Evolutionary conservation across 2,329 filamentous ascomycete species (phyloP), one percentile per base, ranked within the genome.

Genomic region (Aciculosporium take): DNA sequence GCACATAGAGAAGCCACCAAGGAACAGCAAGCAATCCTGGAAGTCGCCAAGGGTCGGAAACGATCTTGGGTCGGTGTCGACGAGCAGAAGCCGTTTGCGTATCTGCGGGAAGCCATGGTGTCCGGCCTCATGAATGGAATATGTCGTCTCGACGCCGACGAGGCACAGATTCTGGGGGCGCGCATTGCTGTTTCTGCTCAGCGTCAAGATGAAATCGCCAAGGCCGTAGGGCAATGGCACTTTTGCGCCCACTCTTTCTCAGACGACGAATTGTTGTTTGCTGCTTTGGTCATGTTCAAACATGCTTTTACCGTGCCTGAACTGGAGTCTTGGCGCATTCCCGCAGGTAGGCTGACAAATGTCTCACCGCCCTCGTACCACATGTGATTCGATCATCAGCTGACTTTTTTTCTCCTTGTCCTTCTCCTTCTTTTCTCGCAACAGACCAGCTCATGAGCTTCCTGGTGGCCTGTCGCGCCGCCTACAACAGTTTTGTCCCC

Each of bases 401-500:
- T 73, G 57, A 72, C 61, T 53, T 45, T 27, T 38, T 45, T 47
- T 45, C 40, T 10, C 3, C 27, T 3, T 6, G 7, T 27, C 39
- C 46, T 47, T 45, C 40, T 10, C 3, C 27, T 3, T 6, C 27
- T 10, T 10, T 4, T 31, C 37, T 45, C 47, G 45, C 40, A 48
- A 33, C 54, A 84, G 86, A 84, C 51, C 81, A 93, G 58, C 69
- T 98, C 23, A 81, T 83, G 49, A 79, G 76, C 41, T 96, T 94
- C 55, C 69, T 96, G 46, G 74, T 94, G 47, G 87, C 88, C 40
- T 91, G 87, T 55, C 81, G 89, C 46, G 79, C 82, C 37, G 85
- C 91, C n/a, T 98, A 98, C 65, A 96, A 96, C 60, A 83, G 77
- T 44, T 94, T 94, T 59, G 87, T 95, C 28, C 84, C 89, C 18